phyloP scores from a whole-genome alignment of 305 asterid genomes.

The Rubia balearica region DNA sequence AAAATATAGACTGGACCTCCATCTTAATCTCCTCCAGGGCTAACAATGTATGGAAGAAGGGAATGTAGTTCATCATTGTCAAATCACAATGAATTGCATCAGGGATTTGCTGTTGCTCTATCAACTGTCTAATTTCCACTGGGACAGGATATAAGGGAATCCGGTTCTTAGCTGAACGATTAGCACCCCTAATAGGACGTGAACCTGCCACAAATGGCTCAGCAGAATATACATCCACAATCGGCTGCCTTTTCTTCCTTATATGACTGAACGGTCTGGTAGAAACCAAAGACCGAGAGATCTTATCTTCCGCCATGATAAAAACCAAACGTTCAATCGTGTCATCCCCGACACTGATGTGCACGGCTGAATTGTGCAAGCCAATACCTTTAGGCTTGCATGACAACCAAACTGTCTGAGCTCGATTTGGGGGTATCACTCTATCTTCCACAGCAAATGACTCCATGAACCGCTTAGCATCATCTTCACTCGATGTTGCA shows the following conservation, averaged over 20 bases:
- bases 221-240: constrained; percentile 29
- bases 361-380: constrained; percentile 68
- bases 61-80: constrained; percentile 35
- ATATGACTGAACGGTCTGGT: constrained; percentile 49
- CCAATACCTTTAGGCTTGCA: constrained; percentile 91
- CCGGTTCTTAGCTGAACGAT: constrained; percentile 24
- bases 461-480: constrained; percentile 49
- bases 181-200: constrained; percentile 48
- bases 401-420: constrained; percentile 61
- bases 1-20: constrained; percentile 51
- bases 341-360: constrained; percentile 67
- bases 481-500: constrained; percentile 45
- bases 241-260: constrained; percentile 43
- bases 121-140: constrained; percentile 35
- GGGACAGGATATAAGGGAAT: constrained; percentile 57
- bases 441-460: constrained; percentile 59
- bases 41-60: constrained; percentile 53
- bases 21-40: constrained; percentile 88
- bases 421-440: constrained; percentile 35
- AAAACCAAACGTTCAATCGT: constrained; percentile 65
- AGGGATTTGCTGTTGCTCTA: constrained; percentile 47
- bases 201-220: constrained; percentile 44
- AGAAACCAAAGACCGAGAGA: constrained; percentile 61
- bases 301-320: constrained; percentile 75
- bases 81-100: constrained; percentile 50